Base-by-base conservation (phyloP, 2,329 filamentous ascomycete genomes). In the Laburnicola sp. region DNA sequence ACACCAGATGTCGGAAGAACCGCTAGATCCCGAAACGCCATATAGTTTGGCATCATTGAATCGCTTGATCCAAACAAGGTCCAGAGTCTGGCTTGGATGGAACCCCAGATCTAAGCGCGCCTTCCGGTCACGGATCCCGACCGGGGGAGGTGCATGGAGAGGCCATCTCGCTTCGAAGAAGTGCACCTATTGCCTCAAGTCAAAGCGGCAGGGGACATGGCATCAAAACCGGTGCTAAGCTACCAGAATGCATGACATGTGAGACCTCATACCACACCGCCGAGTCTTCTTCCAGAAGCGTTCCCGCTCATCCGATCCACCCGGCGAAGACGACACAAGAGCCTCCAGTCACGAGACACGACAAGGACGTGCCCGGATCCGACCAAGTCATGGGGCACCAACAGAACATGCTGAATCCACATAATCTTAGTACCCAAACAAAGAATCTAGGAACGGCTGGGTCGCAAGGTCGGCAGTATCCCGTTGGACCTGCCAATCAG, bases 151-250 rank as follows among this genome's bases (percentile, higher is more conserved):
- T 3, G 10, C 7, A n/a, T 27, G 7, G 22, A 36, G 28, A 35
- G 9, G 21, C 9, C 6, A 9, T 36, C 8, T 45, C 38, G 4
- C 38, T 26, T 6, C 34, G 27, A 3, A 31, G 26, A 7, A 35
- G 45, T 38, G 4, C n/a, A 38, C 16, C 36, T 21, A 21, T 27
- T 6, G 9, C 22, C 21, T 30, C 37, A 7, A 41, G 45, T 22
- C 37, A 41, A 11, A 26, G 37, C 11, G 41, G 45, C 38, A 35
- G 37, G 6, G 37, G 37, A 27, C 30, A 48, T 43, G 96, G 96
- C 77, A 91, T 96, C 68, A 96, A 93, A 84, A 97, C 92, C 66
- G 92, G 96, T 75, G 92, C 92, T 53, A 96, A 95, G 73, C 78
- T 96, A 16, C 92, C 92, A 7, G 89, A 91, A 2, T 97, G 92